Percentiles rank a stretch among this genome's conserved stretches.
phyloP scores from a whole-genome alignment of 768 basidiomycete genomes.

The Clitopilus hobsonii region DNA sequence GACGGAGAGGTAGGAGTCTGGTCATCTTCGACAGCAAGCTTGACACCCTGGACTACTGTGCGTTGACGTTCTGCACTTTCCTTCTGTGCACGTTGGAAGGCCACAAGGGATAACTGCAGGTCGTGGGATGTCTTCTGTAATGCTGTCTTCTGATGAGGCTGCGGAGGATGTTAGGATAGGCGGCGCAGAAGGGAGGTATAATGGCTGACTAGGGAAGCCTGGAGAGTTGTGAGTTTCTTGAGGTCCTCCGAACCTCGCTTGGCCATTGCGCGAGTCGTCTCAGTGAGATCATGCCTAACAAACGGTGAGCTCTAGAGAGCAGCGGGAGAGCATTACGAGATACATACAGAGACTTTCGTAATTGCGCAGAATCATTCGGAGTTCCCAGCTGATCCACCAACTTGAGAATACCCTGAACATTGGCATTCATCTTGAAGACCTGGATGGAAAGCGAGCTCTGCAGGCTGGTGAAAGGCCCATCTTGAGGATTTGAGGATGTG shows the following conservation, averaged over 20 bases:
- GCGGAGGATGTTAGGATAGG: background rate
- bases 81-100: constrained; percentile 90
- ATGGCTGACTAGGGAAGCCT: constrained; percentile 45
- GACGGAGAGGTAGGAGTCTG: constrained; percentile 25
- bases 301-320: constrained; percentile 3
- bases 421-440: constrained; percentile 98
- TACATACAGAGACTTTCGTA: constrained; percentile 86
- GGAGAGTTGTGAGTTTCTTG: constrained; percentile 78
- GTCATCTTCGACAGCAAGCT: constrained; percentile 78
- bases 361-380: constrained; percentile 65
- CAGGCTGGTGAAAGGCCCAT: constrained; percentile 68
- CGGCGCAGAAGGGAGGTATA: background rate
- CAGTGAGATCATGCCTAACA: constrained; percentile 85
- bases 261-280: constrained; percentile 91
- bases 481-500: constrained; percentile 45
- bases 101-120: constrained; percentile 81
- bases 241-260: constrained; percentile 92
- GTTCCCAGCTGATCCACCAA: constrained; percentile 97
- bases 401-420: constrained; percentile 92
- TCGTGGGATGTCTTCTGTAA: constrained; percentile 94
- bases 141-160: constrained; percentile 80
- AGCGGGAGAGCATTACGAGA: background rate
- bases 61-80: constrained; percentile 87
- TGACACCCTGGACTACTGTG: constrained; percentile 83
- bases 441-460: constrained; percentile 85